A percentile compares a stretch with the other conserved stretches of the same genome.
phyloP scores from a whole-genome alignment of 129 eudicot species.

The Erigeron canadensis region DNA sequence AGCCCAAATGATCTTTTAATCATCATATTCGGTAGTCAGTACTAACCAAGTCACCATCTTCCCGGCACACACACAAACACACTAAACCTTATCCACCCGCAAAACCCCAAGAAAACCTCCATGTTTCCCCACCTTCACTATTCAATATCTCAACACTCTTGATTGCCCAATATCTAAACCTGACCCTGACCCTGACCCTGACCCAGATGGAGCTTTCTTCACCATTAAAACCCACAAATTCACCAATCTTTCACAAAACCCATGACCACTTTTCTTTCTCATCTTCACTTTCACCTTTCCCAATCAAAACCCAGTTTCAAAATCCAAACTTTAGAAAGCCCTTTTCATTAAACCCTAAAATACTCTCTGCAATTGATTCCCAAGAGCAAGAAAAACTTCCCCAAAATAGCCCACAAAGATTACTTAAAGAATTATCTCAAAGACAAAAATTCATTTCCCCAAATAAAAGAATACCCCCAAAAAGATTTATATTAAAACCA shows the following conservation, averaged over 20 bases:
- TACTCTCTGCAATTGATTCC: conserved; percentile 57
- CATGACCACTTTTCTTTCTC: conserved; percentile 60
- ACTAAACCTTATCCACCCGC: conserved; percentile 47
- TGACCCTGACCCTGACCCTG: not conserved
- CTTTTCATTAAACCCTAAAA: conserved; percentile 25
- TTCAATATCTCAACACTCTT: conserved; percentile 23
- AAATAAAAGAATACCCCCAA: conserved; percentile 75
- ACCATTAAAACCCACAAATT: conserved; percentile 32
- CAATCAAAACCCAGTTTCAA: conserved; percentile 59
- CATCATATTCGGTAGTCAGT: not conserved
- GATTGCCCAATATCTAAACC: conserved; percentile 16
- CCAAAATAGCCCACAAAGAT: conserved; percentile 81
- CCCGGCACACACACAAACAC: not conserved
- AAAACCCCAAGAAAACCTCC: conserved; percentile 54
- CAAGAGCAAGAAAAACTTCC: conserved; percentile 64
- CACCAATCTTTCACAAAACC: conserved; percentile 53
- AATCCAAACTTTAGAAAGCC: conserved; percentile 30
- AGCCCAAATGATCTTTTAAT: conserved; percentile 11
- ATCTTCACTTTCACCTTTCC: conserved; percentile 58
- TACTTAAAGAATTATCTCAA: conserved; percentile 79
- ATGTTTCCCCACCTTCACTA: conserved; percentile 12
- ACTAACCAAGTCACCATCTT: not conserved
- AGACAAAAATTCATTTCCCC: conserved; percentile 67
- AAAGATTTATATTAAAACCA: conserved; percentile 76
- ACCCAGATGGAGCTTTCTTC: conserved; percentile 43